Base-by-base conservation (phyloP, 202 grass and related monocot genomes). In the Zizania palustris region DNA sequence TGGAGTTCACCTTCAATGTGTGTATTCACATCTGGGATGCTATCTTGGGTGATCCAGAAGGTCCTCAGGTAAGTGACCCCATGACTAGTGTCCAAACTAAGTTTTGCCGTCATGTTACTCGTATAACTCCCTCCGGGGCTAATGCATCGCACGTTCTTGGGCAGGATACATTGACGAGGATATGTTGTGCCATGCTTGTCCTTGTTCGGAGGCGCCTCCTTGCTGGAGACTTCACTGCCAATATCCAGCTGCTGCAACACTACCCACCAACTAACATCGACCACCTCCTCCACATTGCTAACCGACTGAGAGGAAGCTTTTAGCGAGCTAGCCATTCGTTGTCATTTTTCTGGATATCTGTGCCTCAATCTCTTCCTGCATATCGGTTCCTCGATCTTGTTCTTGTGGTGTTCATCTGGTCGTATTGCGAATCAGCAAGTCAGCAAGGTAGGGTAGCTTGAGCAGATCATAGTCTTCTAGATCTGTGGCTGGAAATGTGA, bases 181-280 rank as follows among this genome's bases (percentile, higher is more conserved):
- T 98, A 73, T 95, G 91, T 36, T 98, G 95, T 75, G 89, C 95
- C 65, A 98, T 98, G 95, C 85, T 98, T 28, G 71, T 98, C 20
- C 87, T 90, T 58, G 80, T 87, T 44, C 79, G 84, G 65, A 79
- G 74, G 57, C 87, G 89, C 19, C 91, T 98, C 22, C 79, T 98
- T 12, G 51, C 54, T 42, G 95, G 91, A 14, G 95, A 98, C 75
- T 98, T 98, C 88, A 85, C 92, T 3, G 80, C 87, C 15, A 95
- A 95, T 53, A 84, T 98, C 60, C 90, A 95, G 80, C 78, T 98
- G 67, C 85, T 98, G 74, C 95, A 95, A 49, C 87, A 95, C 83
- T 98, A 95, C 63, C 87, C 91, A 42, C 72, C 81, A 72, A 81
- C 89, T 63, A 91, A 92, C 85, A 79, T 98, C 2, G 86, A 84